Conservation (phyloP, 192 early-diverging fungal genomes). For the Phycomyces blakesleeanus region DNA sequence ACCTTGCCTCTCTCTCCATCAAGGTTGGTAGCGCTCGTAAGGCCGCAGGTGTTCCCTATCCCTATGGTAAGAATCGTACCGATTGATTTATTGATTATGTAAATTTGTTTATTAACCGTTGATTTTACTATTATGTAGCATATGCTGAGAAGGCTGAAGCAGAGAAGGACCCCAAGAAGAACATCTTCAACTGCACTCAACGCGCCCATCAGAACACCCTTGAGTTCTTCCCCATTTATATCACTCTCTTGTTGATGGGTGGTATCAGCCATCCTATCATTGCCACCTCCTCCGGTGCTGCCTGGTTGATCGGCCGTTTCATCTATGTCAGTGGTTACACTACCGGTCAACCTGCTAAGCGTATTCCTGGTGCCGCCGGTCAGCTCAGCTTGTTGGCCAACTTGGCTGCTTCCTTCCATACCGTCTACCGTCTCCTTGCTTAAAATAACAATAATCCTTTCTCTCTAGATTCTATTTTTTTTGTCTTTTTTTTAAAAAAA, state of each 20-base stretch:
- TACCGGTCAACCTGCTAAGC: conserved; percentile 57
- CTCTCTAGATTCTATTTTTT: too few species aligned
- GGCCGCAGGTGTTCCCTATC: conserved; percentile 60
- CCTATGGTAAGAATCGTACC: conserved; percentile 45
- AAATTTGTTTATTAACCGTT: too few species aligned
- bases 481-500: too few species aligned
- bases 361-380: conserved; percentile 42
- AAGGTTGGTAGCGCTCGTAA: conserved; percentile 55
- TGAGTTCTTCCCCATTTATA: conserved; percentile 56
- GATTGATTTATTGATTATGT: neutral
- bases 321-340: conserved; percentile 54
- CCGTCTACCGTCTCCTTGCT: conserved; percentile 37
- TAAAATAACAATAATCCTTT: too few species aligned
- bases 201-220: conserved; percentile 65
- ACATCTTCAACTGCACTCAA: conserved; percentile 71
- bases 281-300: conserved; percentile 46
- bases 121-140: conserved; percentile 24
- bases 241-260: conserved; percentile 46
- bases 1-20: conserved; percentile 1
- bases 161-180: conserved; percentile 59
- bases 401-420: conserved; percentile 27
- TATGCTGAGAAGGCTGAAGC: conserved; percentile 57
- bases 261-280: conserved; percentile 53
- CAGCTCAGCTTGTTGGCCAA: conserved; percentile 51
- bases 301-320: conserved; percentile 49